A percentile compares a stretch with the other conserved stretches of the same genome.
These are phyloP conservation scores for Xylariomycetidae sp. DNA, from an alignment of 2,329 filamentous ascomycete genomes.

Conservation along the genomic window DNA sequence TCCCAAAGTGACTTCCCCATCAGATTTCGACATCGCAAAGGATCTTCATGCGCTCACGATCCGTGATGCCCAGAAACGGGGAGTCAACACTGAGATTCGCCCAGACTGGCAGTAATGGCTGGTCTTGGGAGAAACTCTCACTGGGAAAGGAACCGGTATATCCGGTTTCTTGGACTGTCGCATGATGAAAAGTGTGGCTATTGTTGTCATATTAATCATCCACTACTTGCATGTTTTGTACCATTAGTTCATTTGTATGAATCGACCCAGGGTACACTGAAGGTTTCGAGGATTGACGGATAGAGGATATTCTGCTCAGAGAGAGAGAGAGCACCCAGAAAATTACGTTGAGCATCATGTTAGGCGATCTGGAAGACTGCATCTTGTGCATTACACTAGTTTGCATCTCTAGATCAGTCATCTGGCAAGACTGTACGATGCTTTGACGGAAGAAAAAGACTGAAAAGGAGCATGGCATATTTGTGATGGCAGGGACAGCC, in stretches of 20 bases:
- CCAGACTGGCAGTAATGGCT: constrained; percentile 22
- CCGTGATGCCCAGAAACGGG: constrained; percentile 26
- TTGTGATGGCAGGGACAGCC: no score
- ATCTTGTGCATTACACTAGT: no score
- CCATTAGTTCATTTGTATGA: constrained; percentile 27
- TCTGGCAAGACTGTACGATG: no score
- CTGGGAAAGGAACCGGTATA: no score
- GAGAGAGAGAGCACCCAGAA: no score
- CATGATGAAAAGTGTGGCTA: constrained; percentile 8
- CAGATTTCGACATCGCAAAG: constrained; percentile 25
- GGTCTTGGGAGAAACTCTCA: no score
- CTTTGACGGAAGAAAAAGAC: no score
- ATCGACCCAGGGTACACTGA: constrained; percentile 18
- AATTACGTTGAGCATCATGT: no score
- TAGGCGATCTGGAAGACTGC: no score
- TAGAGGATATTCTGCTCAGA: no score
- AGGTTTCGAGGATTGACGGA: constrained; percentile 8
- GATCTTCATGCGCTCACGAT: constrained; percentile 26
- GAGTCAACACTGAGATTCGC: constrained; percentile 26
- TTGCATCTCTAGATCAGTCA: no score
- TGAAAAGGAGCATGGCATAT: no score
- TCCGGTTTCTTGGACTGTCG: constrained; percentile 1
- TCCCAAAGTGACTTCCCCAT: constrained; percentile 27
- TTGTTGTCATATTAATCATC: constrained; percentile 13
- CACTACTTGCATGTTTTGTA: constrained; percentile 25